Percentiles rank a stretch among this genome's conserved stretches.
Conservation (phyloP, 768 basidiomycete species). For the Russula brevipes region DNA sequence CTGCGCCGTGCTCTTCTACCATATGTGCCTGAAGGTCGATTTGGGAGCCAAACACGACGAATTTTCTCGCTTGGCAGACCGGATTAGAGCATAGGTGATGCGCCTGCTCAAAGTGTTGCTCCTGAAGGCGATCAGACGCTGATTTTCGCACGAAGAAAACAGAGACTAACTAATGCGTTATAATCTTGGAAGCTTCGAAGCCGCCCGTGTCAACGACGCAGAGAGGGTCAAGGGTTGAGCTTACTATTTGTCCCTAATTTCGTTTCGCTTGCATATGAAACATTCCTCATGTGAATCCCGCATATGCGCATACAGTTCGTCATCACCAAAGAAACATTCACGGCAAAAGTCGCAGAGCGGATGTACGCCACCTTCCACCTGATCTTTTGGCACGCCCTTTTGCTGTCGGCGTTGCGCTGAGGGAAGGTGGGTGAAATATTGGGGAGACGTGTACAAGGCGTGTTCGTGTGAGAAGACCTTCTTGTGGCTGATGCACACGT, state of each 20-base stretch:
- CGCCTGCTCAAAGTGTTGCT: constrained; percentile 65
- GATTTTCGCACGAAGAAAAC: not conserved
- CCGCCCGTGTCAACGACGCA: not conserved
- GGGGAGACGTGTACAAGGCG: constrained; percentile 62
- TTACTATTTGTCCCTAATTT: constrained; percentile 79
- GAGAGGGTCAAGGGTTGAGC: constrained; percentile 29
- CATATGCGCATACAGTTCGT: constrained; percentile 92
- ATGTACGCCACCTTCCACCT: constrained; percentile 66
- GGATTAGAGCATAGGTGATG: constrained; percentile 77
- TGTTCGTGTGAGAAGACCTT: constrained; percentile 98
- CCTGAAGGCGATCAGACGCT: constrained; percentile 38
- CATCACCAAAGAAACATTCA: constrained; percentile 90
- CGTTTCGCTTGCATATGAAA: constrained; percentile 85
- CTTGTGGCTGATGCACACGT: constrained; percentile 82
- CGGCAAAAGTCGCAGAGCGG: constrained; percentile 85
- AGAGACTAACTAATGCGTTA: constrained; percentile 52
- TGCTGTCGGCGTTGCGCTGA: constrained; percentile 47
- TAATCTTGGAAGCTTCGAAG: constrained; percentile 69
- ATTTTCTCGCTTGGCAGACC: constrained; percentile 78
- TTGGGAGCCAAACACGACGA: constrained; percentile 85
- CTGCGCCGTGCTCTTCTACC: constrained; percentile 74
- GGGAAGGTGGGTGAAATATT: constrained; percentile 71
- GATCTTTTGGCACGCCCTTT: constrained; percentile 44
- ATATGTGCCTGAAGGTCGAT: constrained; percentile 91
- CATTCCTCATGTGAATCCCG: constrained; percentile 93